Percentiles rank a stretch among this genome's conserved stretches.
Conservation (phyloP, 106 monocot species). For the Apostasia ramifera region DNA sequence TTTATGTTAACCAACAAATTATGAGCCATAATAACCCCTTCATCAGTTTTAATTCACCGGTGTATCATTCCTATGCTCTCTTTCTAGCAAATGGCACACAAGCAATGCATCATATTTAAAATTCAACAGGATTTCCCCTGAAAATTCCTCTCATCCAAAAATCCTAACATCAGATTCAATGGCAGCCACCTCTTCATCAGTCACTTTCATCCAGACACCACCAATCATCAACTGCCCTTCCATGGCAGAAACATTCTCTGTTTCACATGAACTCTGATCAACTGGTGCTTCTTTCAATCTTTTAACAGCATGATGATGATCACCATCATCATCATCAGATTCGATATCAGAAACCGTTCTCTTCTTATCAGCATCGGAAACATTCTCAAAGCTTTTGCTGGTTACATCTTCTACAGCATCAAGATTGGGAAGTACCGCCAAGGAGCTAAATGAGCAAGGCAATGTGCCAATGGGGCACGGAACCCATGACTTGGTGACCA, state of each 20-base stretch:
- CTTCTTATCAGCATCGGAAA: constrained; percentile 7
- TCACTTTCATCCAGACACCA: constrained; percentile 67
- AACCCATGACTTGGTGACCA: constrained; percentile 55
- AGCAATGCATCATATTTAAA: no score
- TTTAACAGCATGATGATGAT: neutral
- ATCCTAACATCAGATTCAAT: constrained; percentile 42
- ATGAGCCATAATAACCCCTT: no score
- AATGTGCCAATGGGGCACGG: constrained; percentile 82
- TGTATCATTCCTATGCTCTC: no score
- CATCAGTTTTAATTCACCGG: no score
- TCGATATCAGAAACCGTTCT: constrained; percentile 1
- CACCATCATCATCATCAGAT: neutral
- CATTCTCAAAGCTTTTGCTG: neutral
- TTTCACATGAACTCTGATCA: neutral
- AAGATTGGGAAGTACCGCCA: constrained; percentile 44
- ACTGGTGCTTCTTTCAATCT: neutral
- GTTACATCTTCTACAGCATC: constrained; percentile 13
- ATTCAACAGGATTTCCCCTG: no score
- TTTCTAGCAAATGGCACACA: no score
- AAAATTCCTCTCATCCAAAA: constrained; percentile 13
- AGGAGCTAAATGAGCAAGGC: constrained; percentile 63
- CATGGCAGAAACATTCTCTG: constrained; percentile 18
- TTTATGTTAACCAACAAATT: no score
- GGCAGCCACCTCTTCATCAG: constrained; percentile 49
- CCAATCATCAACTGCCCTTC: constrained; percentile 50